Conservation (phyloP, 441 rosid species). For the Adansonia madagascariensis region DNA sequence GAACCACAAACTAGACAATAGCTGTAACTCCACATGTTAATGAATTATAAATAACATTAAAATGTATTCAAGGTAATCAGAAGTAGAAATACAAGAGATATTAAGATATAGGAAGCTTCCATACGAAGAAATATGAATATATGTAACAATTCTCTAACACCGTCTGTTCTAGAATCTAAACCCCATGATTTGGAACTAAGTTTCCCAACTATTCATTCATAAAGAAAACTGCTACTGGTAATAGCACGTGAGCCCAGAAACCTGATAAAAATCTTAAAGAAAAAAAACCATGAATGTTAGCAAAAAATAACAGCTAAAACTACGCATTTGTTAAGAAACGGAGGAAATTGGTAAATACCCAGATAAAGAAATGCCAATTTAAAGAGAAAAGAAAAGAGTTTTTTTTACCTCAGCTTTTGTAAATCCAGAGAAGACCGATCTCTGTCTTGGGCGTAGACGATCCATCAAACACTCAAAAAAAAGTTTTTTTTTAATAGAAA, state of each 20-base stretch:
- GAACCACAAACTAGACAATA: background rate
- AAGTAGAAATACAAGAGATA: background rate
- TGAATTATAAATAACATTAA: background rate
- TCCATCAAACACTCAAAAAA: conserved; percentile 41
- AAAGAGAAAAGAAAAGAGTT: background rate
- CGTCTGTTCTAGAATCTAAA: background rate
- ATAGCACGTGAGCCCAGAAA: no score
- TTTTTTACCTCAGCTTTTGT: conserved; percentile 50
- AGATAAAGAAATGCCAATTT: conserved; percentile 16
- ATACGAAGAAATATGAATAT: background rate
- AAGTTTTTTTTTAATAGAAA: accelerated
- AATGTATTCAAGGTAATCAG: background rate
- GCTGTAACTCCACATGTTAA: background rate
- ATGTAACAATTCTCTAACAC: background rate
- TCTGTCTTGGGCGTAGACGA: conserved; percentile 60
- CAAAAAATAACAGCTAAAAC: background rate
- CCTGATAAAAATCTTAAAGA: background rate
- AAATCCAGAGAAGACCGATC: conserved; percentile 56
- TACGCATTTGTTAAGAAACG: background rate
- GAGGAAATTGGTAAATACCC: conserved; percentile 25
- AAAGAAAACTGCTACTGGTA: background rate
- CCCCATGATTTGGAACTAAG: background rate
- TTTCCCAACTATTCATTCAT: background rate
- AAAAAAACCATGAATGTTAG: background rate
- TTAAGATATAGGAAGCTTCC: conserved; percentile 2